phyloP scores from a whole-genome alignment of 306 rosid species.

The Prunus kanzakura region DNA sequence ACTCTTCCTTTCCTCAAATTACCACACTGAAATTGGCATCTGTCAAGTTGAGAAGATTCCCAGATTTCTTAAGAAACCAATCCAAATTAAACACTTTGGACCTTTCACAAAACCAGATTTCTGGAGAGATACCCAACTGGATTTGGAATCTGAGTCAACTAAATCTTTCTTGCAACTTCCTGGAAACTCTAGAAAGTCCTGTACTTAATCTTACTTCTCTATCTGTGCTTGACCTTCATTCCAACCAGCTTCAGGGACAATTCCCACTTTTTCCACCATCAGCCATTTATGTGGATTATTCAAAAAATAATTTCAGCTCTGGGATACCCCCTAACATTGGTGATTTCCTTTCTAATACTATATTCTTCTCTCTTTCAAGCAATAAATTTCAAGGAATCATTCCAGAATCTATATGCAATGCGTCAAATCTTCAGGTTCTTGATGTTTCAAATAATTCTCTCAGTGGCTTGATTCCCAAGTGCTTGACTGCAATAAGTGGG shows the following conservation, averaged over 20 bases:
- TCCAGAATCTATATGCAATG: constrained; percentile 37
- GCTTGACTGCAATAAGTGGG: constrained; percentile 10
- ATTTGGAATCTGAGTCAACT: constrained; percentile 33
- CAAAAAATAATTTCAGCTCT: constrained; percentile 26
- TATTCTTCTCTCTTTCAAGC: constrained; percentile 33
- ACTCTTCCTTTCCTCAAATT: background rate
- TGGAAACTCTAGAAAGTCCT: constrained; percentile 13
- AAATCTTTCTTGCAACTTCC: constrained; percentile 49
- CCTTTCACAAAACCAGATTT: constrained; percentile 34
- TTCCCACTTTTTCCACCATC: background rate
- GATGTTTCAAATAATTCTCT: constrained; percentile 32
- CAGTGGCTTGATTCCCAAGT: constrained; percentile 13
- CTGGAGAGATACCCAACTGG: constrained; percentile 30
- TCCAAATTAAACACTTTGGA: background rate
- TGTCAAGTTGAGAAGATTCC: background rate
- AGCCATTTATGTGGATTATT: constrained; percentile 21
- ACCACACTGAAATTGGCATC: constrained; percentile 21
- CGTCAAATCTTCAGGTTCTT: constrained; percentile 20
- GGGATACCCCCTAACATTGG: background rate
- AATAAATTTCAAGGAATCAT: background rate
- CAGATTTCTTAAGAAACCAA: constrained; percentile 22
- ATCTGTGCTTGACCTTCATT: constrained; percentile 29
- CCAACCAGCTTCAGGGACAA: constrained; percentile 25
- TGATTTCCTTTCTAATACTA: fast-evolving
- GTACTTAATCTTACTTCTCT: background rate